Percentiles rank a stretch among this genome's conserved stretches.
Conservation (phyloP, 305 asterid species). For the Fraxinus sp. region DNA sequence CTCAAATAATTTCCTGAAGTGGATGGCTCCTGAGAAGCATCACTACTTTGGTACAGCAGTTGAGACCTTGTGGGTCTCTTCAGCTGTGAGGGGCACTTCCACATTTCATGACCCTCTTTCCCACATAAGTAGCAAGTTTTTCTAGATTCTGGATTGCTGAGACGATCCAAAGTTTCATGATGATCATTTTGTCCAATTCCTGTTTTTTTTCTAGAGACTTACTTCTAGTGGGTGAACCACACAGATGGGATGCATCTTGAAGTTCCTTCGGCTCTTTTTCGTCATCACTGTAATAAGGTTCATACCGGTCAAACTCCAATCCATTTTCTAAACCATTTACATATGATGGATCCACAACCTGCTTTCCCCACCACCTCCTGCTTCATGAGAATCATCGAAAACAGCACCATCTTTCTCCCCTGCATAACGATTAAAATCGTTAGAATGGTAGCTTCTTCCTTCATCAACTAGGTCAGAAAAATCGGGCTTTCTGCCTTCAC, state of each 20-base stretch:
- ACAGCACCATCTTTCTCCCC: slow-evolving; percentile 19
- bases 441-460: slow-evolving; percentile 16
- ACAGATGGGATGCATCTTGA: slow-evolving; percentile 15
- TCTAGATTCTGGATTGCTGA: slow-evolving; percentile 8
- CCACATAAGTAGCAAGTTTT: slow-evolving; percentile 31
- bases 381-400: slow-evolving; percentile 19
- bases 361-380: slow-evolving; percentile 30
- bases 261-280: slow-evolving; percentile 33
- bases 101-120: slow-evolving; percentile 35
- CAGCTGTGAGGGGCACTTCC: slow-evolving; percentile 27
- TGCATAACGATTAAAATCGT: slow-evolving; percentile 21
- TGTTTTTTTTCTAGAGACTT: slow-evolving; percentile 25
- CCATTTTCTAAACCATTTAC: slow-evolving; percentile 31
- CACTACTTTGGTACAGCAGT: slow-evolving; percentile 18
- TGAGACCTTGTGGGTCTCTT: slow-evolving; percentile 20
- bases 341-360: slow-evolving; percentile 25
- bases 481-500: slow-evolving; percentile 22
- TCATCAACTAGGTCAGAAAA: slow-evolving; percentile 32
- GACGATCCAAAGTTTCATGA: background rate
- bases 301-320: slow-evolving; percentile 50
- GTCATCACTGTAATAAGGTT: slow-evolving; percentile 40
- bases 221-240: slow-evolving; percentile 27
- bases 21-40: slow-evolving; percentile 23
- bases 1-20: slow-evolving; percentile 20
- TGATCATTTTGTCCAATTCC: background rate